A percentile compares a stretch with the other conserved stretches of the same genome.
Evolutionary conservation across 768 basidiomycete genomes (phyloP).

Genomic region (Amyloporia xantha): DNA sequence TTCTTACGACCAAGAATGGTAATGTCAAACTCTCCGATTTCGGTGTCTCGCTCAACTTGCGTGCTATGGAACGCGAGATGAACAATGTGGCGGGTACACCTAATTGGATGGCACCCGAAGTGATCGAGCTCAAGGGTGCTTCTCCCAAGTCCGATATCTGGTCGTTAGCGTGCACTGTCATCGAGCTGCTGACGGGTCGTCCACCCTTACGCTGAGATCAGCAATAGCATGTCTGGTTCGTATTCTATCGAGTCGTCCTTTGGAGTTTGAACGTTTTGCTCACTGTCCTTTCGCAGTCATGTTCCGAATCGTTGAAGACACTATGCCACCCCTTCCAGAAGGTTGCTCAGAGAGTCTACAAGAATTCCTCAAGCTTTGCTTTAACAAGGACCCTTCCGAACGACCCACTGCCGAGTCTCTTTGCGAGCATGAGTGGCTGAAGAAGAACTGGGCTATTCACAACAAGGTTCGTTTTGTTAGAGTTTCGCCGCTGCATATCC

Average conservation of each 20-base stretch:
- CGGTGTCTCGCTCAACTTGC: conserved; percentile 92
- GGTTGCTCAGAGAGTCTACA: conserved; percentile 67
- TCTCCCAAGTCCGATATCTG: conserved; percentile 93
- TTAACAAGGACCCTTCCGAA: conserved; percentile 76
- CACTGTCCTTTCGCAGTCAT: conserved; percentile 53
- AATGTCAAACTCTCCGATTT: conserved; percentile 98
- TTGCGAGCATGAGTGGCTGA: conserved; percentile 90
- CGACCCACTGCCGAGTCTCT: conserved; percentile 83
- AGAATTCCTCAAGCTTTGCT: conserved; percentile 83
- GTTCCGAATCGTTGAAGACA: conserved; percentile 96
- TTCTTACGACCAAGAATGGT: conserved; percentile 96
- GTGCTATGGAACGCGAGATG: conserved; percentile 80
- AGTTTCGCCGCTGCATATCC: not conserved
- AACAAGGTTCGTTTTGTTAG: conserved; percentile 66
- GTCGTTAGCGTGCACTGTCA: conserved; percentile 92
- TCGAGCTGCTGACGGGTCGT: conserved; percentile 86
- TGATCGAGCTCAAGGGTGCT: conserved; percentile 91
- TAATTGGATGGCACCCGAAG: conserved; percentile 99
- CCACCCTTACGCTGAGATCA: conserved; percentile 90
- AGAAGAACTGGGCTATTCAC: conserved; percentile 69
- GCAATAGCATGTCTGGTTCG: conserved; percentile 84
- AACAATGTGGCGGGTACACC: conserved; percentile 91
- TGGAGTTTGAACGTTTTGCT: too few species aligned
- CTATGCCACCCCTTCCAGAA: conserved; percentile 80
- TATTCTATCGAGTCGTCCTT: conserved; percentile 12